Base-by-base conservation (phyloP, 2,329 filamentous ascomycete genomes). In the Sporothrix globosa region DNA sequence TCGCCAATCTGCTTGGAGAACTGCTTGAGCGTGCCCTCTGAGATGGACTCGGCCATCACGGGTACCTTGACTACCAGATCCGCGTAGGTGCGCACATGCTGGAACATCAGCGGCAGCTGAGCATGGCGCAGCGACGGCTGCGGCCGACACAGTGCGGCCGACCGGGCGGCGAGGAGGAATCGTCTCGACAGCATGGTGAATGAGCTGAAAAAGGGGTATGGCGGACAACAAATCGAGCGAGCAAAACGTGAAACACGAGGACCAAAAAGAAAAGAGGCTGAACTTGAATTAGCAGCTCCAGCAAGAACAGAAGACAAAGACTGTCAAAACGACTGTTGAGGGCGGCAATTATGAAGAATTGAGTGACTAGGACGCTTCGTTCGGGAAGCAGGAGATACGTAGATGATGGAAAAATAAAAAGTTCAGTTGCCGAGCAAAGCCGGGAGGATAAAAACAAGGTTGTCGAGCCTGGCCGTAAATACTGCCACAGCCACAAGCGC, bases 31-130 rank as follows among this genome's bases (percentile, higher is more conserved):
- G 96, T 99, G 73, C 96, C 96, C 82, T 99, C 96, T 58, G 93
- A 96, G 80, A 99, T 98, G 66, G 96, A 98, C 82, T 99, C 96
- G 74, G 96, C 96, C 96, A 99, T 98, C 79, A 96, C 88, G 46
- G 96, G 96, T 75, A 98, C 96, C 83, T 98, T 95, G 81, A 99
- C 89, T 74, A 95, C 83, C 75, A 88, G 90, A 78, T 97, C 93
- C 79, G 94, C 94, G 78, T 90, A 90, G 74, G 77, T 85, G 75
- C 88, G 86, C 68, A 87, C 83, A 77, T 88, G 87, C 77, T 82
- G 79, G 78, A 87, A 83, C 77, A 87, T 82, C 46, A 82, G 74
- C 11, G 85, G 84, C 67, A 87, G 81, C 77, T 83, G 79, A 13
- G 79, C 77, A 70, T 77, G 80, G 73, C 82, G 82, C 74, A 84